Conservation (phyloP, 345 rosid genomes). For the Eucalyptus cladocalyx region DNA sequence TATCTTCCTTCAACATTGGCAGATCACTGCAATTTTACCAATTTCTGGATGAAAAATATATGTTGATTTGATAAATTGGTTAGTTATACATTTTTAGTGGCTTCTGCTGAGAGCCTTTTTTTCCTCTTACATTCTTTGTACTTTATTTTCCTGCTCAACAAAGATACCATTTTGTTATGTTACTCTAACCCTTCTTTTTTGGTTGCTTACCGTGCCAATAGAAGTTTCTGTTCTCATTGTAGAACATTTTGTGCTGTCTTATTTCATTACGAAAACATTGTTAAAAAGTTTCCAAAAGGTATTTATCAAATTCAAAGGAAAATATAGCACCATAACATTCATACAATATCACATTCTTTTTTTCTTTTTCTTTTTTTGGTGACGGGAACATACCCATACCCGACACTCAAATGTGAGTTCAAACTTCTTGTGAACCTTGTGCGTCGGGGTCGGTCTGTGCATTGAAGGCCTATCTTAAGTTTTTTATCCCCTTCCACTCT, state of each 20-base stretch:
- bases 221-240: too few relatives aligned
- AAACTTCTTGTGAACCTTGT: neutral
- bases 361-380: neutral
- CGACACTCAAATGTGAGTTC: neutral
- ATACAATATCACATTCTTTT: neutral
- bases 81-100: neutral
- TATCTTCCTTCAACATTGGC: neutral
- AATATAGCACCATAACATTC: neutral
- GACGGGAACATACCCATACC: neutral
- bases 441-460: neutral
- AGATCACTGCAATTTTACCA: neutral
- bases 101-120: neutral
- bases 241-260: neutral
- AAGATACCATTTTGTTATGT: neutral
- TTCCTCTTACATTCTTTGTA: neutral
- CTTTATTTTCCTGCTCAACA: neutral
- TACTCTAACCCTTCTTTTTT: neutral
- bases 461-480: neutral
- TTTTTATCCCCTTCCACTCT: neutral
- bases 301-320: neutral
- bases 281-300: neutral
- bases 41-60: neutral
- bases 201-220: neutral
- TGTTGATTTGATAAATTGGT: neutral
- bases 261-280: neutral